Percentiles rank a stretch among this genome's conserved stretches.
These are phyloP conservation scores for Aspergillus floridensis DNA, from an alignment of 2,329 filamentous ascomycete species.

Conservation along the genomic window DNA sequence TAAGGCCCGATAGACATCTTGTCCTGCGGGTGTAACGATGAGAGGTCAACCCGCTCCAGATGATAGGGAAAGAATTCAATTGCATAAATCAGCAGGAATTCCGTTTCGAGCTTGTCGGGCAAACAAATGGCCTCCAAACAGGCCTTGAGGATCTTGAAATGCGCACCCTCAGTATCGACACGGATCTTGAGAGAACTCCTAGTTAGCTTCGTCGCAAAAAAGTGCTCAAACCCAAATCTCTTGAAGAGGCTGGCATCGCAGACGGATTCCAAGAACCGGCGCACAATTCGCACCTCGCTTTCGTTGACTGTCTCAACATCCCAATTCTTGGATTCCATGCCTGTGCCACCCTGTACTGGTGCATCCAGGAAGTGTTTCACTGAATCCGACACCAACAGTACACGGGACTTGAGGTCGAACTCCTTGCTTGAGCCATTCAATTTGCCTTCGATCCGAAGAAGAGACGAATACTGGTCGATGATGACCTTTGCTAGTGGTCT, in stretches of 20 bases:
- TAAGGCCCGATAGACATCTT: conserved; percentile 22
- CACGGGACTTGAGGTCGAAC: not conserved
- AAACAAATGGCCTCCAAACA: conserved; percentile 15
- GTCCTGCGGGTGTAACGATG: conserved; percentile 18
- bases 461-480: conserved; percentile 24
- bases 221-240: conserved; percentile 29
- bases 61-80: conserved; percentile 9
- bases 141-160: conserved; percentile 8
- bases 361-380: conserved; percentile 20
- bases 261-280: conserved; percentile 24
- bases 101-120: not conserved
- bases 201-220: conserved; percentile 24
- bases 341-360: not conserved
- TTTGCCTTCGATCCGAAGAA: conserved; percentile 16
- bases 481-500: conserved; percentile 25
- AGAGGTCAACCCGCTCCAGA: conserved; percentile 17
- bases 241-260: conserved; percentile 25
- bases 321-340: not conserved
- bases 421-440: too few species aligned
- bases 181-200: conserved; percentile 18
- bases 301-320: conserved; percentile 18
- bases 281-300: conserved; percentile 24
- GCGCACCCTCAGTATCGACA: conserved; percentile 16
- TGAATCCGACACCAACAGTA: conserved; percentile 22
- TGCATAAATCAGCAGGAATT: conserved; percentile 9